Evolutionary conservation across 805 yeast genomes (phyloP), one percentile per base, ranked within the genome.

Genomic region (Metschnikowia continentalis): DNA sequence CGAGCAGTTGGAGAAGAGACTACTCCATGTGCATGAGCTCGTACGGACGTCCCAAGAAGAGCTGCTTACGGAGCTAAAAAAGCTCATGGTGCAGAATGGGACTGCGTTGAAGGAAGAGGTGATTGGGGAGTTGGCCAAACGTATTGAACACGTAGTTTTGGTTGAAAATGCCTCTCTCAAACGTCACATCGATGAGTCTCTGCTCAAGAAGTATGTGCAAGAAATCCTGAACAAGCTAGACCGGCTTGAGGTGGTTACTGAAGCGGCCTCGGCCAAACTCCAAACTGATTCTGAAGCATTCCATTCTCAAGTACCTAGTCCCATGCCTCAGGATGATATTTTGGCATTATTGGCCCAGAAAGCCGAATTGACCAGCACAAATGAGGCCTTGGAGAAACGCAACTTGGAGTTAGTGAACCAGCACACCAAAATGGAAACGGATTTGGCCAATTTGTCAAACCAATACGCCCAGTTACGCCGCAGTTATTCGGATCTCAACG

Each of bases 391-490:
- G 40, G 35, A 44, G 13, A 22, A 35, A 36, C 41, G 40, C 33
- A 44, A 30, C 17, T 20, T 44, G n/a, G 22, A 11, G 19, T 36
- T 44, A 33, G 11, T 15, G 5, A 17, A 35, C n/a, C 36, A 26
- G 26, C 35, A 22, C 6, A 22, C 39, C 11, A 37, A 26, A 19
- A 30, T 36, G 30, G 59, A 62, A 44, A 59, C 66, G 8, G 96
- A 88, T 57, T 80, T 85, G 57, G 67, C 75, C 49, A 88, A 83
- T 66, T 78, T 81, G 51, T 69, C 80, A 48, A 81, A 77, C 53
- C 96, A 90, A 4, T 80, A 86, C 46, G 71, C 75, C 46, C 96
- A 90, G 63, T 76, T 90, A 49, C 75, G 83, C 26, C 85, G 82
- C 56, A 62, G 64, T 37, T 68, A 67, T 41, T 48, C 52, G 2